A percentile compares a stretch with the other conserved stretches of the same genome.
Conservation (phyloP, 805 yeast species). For the Priceomyces medius region DNA sequence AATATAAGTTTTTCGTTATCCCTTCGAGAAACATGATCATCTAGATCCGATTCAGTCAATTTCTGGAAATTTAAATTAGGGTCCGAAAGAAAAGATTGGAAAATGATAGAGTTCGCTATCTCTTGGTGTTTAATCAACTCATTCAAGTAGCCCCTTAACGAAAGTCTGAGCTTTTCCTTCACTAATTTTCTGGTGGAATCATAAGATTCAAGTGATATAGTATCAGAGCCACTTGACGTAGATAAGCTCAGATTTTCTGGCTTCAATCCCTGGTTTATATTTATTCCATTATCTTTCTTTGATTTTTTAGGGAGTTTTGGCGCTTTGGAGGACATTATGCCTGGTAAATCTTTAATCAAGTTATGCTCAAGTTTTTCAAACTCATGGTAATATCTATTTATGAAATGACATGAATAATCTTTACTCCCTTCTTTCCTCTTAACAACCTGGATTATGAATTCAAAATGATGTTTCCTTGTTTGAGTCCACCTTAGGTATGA, state of each 20-base stretch:
- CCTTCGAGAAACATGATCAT: constrained; percentile 59
- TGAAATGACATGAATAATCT: constrained; percentile 37
- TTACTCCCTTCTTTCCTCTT: constrained; percentile 19
- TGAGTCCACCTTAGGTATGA: not conserved
- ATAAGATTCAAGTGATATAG: not conserved
- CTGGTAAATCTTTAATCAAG: constrained; percentile 64
- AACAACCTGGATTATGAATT: constrained; percentile 50
- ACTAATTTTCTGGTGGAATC: constrained; percentile 30
- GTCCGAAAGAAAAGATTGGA: constrained; percentile 53
- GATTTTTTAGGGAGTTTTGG: constrained; percentile 59
- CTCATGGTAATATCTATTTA: constrained; percentile 64
- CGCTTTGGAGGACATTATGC: constrained; percentile 50
- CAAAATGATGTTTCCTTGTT: constrained; percentile 26
- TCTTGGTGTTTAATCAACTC: constrained; percentile 53
- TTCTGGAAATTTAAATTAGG: constrained; percentile 27
- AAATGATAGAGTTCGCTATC: constrained; percentile 50
- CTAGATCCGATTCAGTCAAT: constrained; percentile 42
- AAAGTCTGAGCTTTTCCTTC: constrained; percentile 74
- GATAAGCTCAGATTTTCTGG: constrained; percentile 9
- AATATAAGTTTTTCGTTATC: constrained; percentile 59
- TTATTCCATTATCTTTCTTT: constrained; percentile 33
- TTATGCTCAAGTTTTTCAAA: constrained; percentile 57
- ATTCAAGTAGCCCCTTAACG: constrained; percentile 71
- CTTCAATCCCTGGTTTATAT: constrained; percentile 10
- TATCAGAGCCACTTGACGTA: not conserved